Evolutionary conservation across 306 rosid species (phyloP), one percentile per base, ranked within the genome.

Genomic region (Prunus davidiana): DNA sequence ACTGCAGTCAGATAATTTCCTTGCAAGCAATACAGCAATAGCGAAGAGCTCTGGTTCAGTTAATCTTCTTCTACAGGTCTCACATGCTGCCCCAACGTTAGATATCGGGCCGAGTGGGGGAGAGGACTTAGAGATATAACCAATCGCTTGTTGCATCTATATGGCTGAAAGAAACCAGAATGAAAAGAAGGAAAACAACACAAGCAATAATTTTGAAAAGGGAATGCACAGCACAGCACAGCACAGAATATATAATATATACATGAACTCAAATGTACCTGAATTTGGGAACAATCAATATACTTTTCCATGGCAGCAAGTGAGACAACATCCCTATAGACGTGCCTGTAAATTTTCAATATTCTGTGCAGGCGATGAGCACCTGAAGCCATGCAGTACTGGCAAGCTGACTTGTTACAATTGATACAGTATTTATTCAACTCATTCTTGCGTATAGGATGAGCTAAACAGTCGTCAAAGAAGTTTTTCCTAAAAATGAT

Each of bases 21-120:
- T 85, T 88, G 84, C 91, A 88, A 54, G 78, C 56, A 74, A 88
- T 71, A 52, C 85, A 74, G 76, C 89, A 88, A 27, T 85, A 83
- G 34, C 71, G 71, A 67, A 74, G 70, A 38, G 15, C 9, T 66
- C 57, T 20, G 89, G 87, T 18, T 82, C 73, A 75, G 19, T 60
- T 83, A 84, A 32, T 81, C 69, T 84, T 57, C 86, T 78, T 4
- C 13, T 60, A 66, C 90, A 84, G 22, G 12, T 76, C 49, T 72
- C 71, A 78, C 88, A 88, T 28, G 80, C 58, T 30, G 45, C 60
- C 45, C 49, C 83, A 60, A 1, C 49, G 30, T 66, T 73, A 67
- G 19, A 51, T 24, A 63, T 62, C 7, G 68, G 13, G 19, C 81
- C 83, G 63, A n/a, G 75, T 66, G 77, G 0, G 82, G 81, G 25